These are phyloP conservation scores for Colletotrichum viniferum DNA, from an alignment of 2,329 filamentous ascomycete species.

Conservation along the genomic window DNA sequence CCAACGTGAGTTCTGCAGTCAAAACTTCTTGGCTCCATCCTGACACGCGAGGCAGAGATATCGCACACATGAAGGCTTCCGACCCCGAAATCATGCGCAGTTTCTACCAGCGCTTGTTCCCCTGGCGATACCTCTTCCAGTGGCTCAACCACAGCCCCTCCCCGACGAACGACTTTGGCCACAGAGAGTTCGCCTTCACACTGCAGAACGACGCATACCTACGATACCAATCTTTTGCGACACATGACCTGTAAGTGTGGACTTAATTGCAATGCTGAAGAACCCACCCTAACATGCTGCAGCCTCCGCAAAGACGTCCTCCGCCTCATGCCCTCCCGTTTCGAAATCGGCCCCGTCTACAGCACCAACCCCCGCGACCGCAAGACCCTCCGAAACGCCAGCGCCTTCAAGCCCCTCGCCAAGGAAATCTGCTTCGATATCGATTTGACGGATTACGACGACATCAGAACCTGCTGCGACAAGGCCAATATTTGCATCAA, in stretches of 20 bases:
- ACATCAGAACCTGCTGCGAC: conserved; percentile 92
- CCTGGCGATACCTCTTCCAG: conserved; percentile 92
- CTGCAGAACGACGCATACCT: conserved; percentile 92
- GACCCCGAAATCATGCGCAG: conserved; percentile 88
- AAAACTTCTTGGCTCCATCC: not conserved
- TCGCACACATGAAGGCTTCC: conserved; percentile 52
- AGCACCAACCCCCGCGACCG: conserved; percentile 91
- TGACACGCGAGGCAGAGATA: conserved; percentile 29
- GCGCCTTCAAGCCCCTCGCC: conserved; percentile 82
- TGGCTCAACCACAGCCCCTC: conserved; percentile 95
- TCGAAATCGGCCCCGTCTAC: conserved; percentile 99
- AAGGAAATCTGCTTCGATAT: conserved; percentile 99
- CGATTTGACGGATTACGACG: conserved; percentile 98
- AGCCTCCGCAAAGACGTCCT: conserved; percentile 92
- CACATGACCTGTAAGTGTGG: conserved; percentile 52
- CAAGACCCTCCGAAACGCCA: conserved; percentile 81
- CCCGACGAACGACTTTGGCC: conserved; percentile 85
- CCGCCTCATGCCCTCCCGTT: conserved; percentile 85
- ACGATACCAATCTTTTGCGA: conserved; percentile 78
- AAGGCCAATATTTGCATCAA: conserved; percentile 92
- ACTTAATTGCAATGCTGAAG: not conserved
- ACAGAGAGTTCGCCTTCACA: conserved; percentile 96
- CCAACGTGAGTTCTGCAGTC: conserved; percentile 40
- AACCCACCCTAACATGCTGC: conserved; percentile 1
- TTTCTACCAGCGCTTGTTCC: conserved; percentile 95